Conservation (phyloP, 2,329 filamentous ascomycete species). For the Calonectria hongkongensis region DNA sequence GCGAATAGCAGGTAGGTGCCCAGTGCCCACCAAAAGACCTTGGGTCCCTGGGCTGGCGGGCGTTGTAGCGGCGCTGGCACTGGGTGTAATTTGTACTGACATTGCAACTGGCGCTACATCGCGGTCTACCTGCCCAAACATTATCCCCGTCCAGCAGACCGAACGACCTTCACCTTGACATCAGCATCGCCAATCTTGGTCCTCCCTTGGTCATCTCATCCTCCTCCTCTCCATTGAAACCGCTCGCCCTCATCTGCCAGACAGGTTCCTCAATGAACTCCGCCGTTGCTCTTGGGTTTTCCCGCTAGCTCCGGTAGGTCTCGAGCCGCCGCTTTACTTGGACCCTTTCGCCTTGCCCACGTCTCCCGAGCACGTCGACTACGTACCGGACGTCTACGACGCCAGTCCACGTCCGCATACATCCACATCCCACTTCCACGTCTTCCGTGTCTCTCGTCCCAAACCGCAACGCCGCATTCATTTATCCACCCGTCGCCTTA, state of each 20-base stretch:
- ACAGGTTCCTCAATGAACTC: conserved; percentile 50
- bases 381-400: conserved; percentile 36
- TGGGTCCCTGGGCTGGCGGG: conserved; percentile 20
- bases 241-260: conserved; percentile 7
- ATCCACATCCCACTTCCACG: conserved; percentile 32
- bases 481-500: conserved; percentile 6
- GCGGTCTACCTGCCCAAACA: conserved; percentile 32
- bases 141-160: conserved; percentile 19
- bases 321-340: conserved; percentile 45
- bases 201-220: conserved; percentile 33
- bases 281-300: conserved; percentile 45
- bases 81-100: conserved; percentile 25
- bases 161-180: conserved; percentile 34
- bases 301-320: conserved; percentile 54
- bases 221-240: conserved; percentile 7
- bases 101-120: conserved; percentile 24
- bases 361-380: conserved; percentile 24
- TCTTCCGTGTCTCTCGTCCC: conserved; percentile 18
- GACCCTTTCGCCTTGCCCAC: conserved; percentile 14
- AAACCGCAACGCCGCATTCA: conserved; percentile 30
- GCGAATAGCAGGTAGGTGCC: conserved; percentile 26
- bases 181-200: conserved; percentile 29
- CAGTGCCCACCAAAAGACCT: conserved; percentile 24
- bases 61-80: conserved; percentile 22
- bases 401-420: conserved; percentile 36